Evolutionary conservation across 495 filamentous ascomycete species (phyloP), one percentile per base, ranked within the genome.

Genomic region (Bacidia rubella): DNA sequence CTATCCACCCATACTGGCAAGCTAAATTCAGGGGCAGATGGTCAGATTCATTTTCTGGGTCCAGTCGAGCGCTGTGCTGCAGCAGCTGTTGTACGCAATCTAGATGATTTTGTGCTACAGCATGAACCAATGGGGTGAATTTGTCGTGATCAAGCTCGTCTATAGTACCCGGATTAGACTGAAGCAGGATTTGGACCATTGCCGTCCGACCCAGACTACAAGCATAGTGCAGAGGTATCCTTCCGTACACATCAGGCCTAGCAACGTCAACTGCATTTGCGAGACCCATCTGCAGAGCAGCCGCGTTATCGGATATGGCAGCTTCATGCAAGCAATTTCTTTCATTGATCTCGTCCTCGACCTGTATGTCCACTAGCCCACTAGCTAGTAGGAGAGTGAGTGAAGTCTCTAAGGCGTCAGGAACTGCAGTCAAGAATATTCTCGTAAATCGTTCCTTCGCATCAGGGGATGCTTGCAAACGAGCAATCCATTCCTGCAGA

Each of bases 281-380:
- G 24, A 97, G 72, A 5, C 86, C 89, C 35, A 82, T 78, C 38
- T 78, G 69, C 49, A 97, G 71, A 40, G 95, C 83, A 56, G 83
- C 80, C 3, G 75, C 64, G 56, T 86, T 85, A 5, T 87, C 89
- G 49, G 89, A 90, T 15, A 96, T 95, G 9, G 89, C 81, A 3
- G 92, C 88, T 67, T 97, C 90, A 55, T 98, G 92, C 38, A 98
- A 74, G 62, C 89, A 94, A 62, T 95, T 97, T 29, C 92, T 76
- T 62, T 95, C 89, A 62, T 97, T 98, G 61, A 98, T 96, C 60
- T 97, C 90, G 62, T 98, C 93, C 58, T 90, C 85, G 0, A 84
- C 86, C 54, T 85, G 83, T 10, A 96, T 73, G 63, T 96, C 82
- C 40, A 98, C 85, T 47, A 93, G 64, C 0, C 81, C 78, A 10